These are phyloP conservation scores for Pythium pyrilobum DNA, from an alignment of 352 stramenopile genomes.

Conservation along the genomic window DNA sequence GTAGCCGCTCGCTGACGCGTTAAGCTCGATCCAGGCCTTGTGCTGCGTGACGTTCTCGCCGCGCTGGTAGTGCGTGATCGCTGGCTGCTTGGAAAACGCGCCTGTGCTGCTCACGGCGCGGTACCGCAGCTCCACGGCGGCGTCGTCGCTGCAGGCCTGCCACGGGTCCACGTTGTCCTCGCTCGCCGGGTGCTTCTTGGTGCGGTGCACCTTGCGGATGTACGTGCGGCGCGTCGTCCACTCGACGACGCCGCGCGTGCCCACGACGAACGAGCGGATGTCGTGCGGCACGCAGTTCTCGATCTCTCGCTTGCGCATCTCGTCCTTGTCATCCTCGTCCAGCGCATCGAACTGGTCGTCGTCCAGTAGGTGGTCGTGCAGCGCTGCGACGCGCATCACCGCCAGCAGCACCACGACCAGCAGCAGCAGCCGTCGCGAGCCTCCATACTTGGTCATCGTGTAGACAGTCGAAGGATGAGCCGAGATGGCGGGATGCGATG, in stretches of 20 bases:
- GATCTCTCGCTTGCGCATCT: conserved; percentile 74
- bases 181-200: conserved; percentile 28
- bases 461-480: too few relatives aligned
- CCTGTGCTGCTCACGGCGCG: conserved; percentile 28
- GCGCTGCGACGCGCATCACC: conserved; percentile 2
- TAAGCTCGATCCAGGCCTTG: conserved; percentile 54
- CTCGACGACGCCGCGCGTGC: conserved; percentile 47
- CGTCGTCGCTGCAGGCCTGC: conserved; percentile 67
- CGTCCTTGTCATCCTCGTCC: conserved; percentile 40
- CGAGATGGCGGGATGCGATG: too few relatives aligned
- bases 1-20: conserved; percentile 23
- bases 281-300: conserved; percentile 84
- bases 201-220: conserved; percentile 52
- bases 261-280: conserved; percentile 66
- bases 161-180: conserved; percentile 38
- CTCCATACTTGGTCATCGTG: background rate
- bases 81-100: conserved; percentile 34
- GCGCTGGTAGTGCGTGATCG: conserved; percentile 48
- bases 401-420: conserved; percentile 9
- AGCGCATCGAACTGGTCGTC: conserved; percentile 34
- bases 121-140: conserved; percentile 52
- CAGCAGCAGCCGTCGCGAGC: background rate
- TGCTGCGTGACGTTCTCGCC: conserved; percentile 60
- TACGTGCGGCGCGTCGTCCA: conserved; percentile 72
- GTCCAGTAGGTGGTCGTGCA: conserved; percentile 32